These are phyloP conservation scores for Chaetomium tenue DNA, from an alignment of 495 filamentous ascomycete species.

Conservation along the genomic window DNA sequence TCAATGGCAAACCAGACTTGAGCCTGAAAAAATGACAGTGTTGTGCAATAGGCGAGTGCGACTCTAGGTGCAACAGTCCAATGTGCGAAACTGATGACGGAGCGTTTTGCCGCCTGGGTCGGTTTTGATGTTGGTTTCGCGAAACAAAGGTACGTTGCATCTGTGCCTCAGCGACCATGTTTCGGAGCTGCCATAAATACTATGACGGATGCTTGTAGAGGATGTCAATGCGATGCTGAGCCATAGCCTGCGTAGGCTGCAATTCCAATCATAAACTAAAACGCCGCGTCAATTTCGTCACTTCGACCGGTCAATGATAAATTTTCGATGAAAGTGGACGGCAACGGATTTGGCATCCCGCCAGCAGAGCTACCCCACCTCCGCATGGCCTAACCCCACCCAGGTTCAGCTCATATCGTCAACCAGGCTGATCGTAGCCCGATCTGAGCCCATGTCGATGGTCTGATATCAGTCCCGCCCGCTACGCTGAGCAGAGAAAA, in stretches of 20 bases:
- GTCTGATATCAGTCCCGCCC: too few species aligned
- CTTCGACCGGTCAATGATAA: neutral
- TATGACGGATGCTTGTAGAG: constrained; percentile 7
- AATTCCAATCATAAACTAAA: neutral
- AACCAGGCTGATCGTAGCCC: neutral
- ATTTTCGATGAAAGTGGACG: constrained; percentile 10
- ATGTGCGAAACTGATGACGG: neutral
- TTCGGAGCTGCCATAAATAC: constrained; percentile 12
- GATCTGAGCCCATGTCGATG: too few species aligned
- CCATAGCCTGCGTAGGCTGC: neutral
- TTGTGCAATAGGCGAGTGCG: too few species aligned
- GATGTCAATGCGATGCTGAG: neutral
- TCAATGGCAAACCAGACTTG: neutral
- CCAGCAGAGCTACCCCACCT: neutral
- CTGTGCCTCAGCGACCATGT: constrained; percentile 7
- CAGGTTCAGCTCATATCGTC: constrained; percentile 7
- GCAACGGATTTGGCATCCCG: neutral
- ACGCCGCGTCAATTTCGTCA: neutral
- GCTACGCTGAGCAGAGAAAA: too few species aligned
- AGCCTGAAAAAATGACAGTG: neutral
- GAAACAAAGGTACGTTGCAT: constrained; percentile 8
- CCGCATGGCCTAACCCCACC: constrained; percentile 11
- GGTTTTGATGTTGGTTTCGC: constrained; percentile 5
- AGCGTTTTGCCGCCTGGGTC: neutral
- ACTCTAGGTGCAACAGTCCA: neutral